Percentiles rank a stretch among this genome's conserved stretches.
phyloP scores from a whole-genome alignment of 495 filamentous ascomycete genomes.

The Aspergillus bridgeri region DNA sequence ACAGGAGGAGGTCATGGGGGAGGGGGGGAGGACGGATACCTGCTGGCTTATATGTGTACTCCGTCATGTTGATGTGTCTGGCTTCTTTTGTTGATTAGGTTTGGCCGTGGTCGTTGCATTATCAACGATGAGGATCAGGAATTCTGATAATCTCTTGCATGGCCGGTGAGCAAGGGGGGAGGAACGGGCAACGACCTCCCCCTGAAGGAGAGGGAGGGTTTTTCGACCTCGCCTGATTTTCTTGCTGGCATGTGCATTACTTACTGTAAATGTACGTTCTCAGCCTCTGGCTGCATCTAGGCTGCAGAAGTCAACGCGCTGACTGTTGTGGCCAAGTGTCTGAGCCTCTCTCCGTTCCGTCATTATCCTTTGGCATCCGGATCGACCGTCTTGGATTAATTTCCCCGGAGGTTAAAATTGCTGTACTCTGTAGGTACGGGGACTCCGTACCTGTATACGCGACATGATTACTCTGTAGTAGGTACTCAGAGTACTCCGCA shows the following conservation, averaged over 20 bases:
- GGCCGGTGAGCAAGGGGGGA: background rate
- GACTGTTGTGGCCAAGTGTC: conserved; percentile 8
- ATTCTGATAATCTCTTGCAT: background rate
- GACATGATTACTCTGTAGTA: background rate
- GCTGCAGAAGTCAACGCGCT: conserved; percentile 11
- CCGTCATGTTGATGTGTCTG: background rate
- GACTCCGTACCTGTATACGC: too few species aligned
- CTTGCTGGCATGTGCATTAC: conserved; percentile 1
- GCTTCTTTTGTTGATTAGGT: background rate
- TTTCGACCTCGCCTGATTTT: background rate
- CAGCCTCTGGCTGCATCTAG: conserved; percentile 17
- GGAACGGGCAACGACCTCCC: background rate
- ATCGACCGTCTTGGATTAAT: conserved; percentile 1
- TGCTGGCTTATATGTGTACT: too few species aligned
- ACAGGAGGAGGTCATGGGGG: too few species aligned
- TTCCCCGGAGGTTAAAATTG: background rate
- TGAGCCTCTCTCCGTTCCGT: conserved; percentile 7
- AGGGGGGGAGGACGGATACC: too few species aligned
- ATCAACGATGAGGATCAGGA: background rate
- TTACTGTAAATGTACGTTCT: too few species aligned
- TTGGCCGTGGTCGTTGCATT: too few species aligned
- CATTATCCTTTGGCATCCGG: background rate
- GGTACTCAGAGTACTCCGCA: too few species aligned
- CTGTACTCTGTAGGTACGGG: too few species aligned
- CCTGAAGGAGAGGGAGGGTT: background rate